Conservation (phyloP, 2,329 filamentous ascomycete genomes). For the Arthrobotrys sphaeroides region DNA sequence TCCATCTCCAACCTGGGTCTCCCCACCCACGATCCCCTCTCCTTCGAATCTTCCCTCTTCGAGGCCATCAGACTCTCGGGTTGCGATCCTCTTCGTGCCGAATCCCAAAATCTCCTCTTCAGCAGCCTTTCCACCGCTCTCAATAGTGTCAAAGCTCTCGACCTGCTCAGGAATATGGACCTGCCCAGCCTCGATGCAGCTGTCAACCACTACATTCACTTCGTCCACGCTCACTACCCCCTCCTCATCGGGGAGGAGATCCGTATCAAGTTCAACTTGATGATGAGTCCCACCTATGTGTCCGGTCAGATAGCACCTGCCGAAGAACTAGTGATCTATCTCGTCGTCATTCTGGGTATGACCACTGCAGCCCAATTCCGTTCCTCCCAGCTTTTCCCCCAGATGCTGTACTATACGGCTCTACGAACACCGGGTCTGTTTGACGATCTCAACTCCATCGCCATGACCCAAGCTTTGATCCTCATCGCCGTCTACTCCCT, state of each 20-base stretch:
- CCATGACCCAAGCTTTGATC: conserved; percentile 46
- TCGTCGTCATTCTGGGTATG: conserved; percentile 47
- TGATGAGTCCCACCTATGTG: conserved; percentile 28
- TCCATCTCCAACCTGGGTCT: not conserved
- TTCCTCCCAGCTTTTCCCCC: conserved; percentile 27
- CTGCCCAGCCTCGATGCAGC: conserved; percentile 2
- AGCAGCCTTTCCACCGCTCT: conserved; percentile 19
- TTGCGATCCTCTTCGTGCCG: conserved; percentile 44
- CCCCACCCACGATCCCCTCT: conserved; percentile 26
- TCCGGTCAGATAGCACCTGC: conserved; percentile 29
- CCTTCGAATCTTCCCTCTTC: conserved; percentile 42
- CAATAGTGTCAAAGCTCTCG: conserved; percentile 6
- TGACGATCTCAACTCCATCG: conserved; percentile 27
- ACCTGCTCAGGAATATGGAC: conserved; percentile 34
- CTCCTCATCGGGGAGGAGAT: conserved; percentile 38
- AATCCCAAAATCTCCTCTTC: conserved; percentile 43
- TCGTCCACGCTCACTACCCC: conserved; percentile 46
- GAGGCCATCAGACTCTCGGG: conserved; percentile 44
- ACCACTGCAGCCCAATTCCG: conserved; percentile 28
- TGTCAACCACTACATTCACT: conserved; percentile 43
- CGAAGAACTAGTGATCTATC: conserved; percentile 43
- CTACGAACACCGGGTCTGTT: conserved; percentile 26
- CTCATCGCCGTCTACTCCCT: conserved; percentile 49
- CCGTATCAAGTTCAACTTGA: conserved; percentile 38
- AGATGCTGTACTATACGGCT: conserved; percentile 44